Evolutionary conservation across 129 eudicot genomes (phyloP).

Genomic region (Glebionis coronaria): DNA sequence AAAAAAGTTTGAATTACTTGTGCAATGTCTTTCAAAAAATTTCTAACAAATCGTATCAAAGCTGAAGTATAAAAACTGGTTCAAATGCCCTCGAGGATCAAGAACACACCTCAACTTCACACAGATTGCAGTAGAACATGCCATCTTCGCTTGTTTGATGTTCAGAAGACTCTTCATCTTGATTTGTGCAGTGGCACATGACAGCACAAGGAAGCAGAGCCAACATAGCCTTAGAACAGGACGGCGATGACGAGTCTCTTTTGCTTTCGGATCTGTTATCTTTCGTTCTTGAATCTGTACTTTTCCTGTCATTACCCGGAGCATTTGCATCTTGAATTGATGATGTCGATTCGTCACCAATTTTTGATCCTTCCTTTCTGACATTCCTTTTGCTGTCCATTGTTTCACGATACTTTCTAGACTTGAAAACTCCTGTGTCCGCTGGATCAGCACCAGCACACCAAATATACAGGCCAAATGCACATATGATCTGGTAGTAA

Average conservation of each 20-base stretch:
- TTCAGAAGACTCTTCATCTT: constrained; percentile 53
- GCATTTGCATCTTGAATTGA: constrained; percentile 3
- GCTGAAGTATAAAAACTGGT: constrained; percentile 3
- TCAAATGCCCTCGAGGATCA: constrained; percentile 8
- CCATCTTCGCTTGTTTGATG: constrained; percentile 85
- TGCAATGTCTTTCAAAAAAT: not conserved
- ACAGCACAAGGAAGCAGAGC: constrained; percentile 60
- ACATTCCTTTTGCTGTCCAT: constrained; percentile 32
- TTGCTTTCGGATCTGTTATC: constrained; percentile 36
- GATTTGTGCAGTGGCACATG: constrained; percentile 44
- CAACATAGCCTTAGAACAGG: constrained; percentile 35
- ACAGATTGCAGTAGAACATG: constrained; percentile 92
- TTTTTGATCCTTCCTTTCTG: constrained; percentile 42
- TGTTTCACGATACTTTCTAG: constrained; percentile 65
- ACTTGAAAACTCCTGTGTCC: constrained; percentile 86
- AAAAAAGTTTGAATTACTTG: not conserved
- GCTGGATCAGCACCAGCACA: constrained; percentile 98
- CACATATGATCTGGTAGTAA: constrained; percentile 66
- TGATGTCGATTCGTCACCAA: constrained; percentile 27
- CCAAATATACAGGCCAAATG: constrained; percentile 84
- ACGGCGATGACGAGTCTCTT: constrained; percentile 16
- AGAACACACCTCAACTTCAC: constrained; percentile 90
- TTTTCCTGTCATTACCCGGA: constrained; percentile 22
- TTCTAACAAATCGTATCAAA: not conserved
- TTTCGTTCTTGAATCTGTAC: constrained; percentile 31